phyloP scores from a whole-genome alignment of 306 rosid species.

The Glycine tomentella region DNA sequence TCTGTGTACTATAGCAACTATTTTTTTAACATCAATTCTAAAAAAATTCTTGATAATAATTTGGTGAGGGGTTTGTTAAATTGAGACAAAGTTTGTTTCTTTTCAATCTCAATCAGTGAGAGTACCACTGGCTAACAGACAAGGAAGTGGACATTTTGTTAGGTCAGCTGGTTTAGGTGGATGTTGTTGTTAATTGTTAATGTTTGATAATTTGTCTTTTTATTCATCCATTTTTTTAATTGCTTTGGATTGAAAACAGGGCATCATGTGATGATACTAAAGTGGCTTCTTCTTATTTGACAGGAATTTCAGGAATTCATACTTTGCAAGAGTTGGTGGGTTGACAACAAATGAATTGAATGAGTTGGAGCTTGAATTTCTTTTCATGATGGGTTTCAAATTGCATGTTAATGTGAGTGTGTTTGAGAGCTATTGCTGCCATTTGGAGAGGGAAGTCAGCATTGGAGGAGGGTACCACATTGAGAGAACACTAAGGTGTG shows the following conservation, averaged over 20 bases:
- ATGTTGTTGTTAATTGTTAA: not conserved
- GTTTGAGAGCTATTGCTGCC: constrained; percentile 94
- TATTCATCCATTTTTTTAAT: not conserved
- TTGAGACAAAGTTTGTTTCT: constrained; percentile 27
- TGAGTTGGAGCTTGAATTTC: constrained; percentile 80
- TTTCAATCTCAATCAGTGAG: constrained; percentile 43
- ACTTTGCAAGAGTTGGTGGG: constrained; percentile 94
- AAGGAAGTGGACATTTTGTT: constrained; percentile 36
- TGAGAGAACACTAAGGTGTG: constrained; percentile 83
- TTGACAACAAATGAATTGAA: constrained; percentile 75
- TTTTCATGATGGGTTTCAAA: constrained; percentile 91
- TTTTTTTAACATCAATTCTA: not conserved
- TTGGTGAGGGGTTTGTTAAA: constrained; percentile 37
- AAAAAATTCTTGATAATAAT: constrained; percentile 1
- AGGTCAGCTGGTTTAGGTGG: constrained; percentile 43
- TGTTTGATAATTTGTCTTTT: not conserved
- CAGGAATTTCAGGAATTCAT: constrained; percentile 93
- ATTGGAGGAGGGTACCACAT: constrained; percentile 94
- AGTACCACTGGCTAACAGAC: constrained; percentile 39
- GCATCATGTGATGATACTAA: constrained; percentile 21
- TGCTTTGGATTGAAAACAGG: constrained; percentile 29
- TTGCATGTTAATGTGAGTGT: constrained; percentile 95
- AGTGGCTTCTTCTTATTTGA: constrained; percentile 7
- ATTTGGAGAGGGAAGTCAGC: constrained; percentile 94
- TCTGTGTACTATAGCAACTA: not conserved